A percentile compares a stretch with the other conserved stretches of the same genome.
Evolutionary conservation across 1,284 basidiomycete genomes (phyloP).

Genomic region (Ustilago bromivora): DNA sequence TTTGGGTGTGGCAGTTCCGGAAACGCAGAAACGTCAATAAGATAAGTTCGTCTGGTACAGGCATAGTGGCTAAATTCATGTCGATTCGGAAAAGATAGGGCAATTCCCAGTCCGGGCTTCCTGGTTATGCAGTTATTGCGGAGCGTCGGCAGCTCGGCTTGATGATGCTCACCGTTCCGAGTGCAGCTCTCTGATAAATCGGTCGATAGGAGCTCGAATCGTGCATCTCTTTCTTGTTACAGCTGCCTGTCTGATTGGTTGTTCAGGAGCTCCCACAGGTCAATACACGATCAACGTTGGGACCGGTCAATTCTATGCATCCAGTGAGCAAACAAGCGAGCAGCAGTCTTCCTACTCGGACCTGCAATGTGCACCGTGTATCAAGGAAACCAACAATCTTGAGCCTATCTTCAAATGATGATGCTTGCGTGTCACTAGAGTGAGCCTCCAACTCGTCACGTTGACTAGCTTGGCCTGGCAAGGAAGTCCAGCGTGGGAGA

Average conservation of each 20-base stretch:
- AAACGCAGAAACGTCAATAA: not conserved
- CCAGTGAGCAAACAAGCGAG: not conserved
- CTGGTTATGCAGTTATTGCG: not conserved
- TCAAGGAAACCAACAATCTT: not conserved
- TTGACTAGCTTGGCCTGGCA: not conserved
- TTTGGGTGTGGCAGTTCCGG: slow-evolving; percentile 5
- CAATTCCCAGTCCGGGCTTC: not conserved
- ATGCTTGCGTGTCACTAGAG: not conserved
- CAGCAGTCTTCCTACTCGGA: not conserved
- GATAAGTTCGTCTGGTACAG: not conserved
- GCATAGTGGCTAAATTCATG: not conserved
- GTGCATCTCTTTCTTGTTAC: not conserved
- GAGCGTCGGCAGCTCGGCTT: not conserved
- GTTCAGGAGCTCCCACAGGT: not conserved
- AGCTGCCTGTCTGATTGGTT: not conserved
- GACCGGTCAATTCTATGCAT: slow-evolving; percentile 5
- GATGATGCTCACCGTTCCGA: not conserved
- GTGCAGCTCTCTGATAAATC: not conserved
- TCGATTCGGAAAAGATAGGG: not conserved
- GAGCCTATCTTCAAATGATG: not conserved
- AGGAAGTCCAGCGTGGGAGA: slow-evolving; percentile 1
- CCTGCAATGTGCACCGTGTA: not conserved
- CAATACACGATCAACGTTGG: not conserved
- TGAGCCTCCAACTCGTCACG: too few relatives aligned
- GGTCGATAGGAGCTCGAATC: not conserved